Evolutionary conservation across 331 rosid genomes (phyloP).

Genomic region (Telfairia occidentalis): DNA sequence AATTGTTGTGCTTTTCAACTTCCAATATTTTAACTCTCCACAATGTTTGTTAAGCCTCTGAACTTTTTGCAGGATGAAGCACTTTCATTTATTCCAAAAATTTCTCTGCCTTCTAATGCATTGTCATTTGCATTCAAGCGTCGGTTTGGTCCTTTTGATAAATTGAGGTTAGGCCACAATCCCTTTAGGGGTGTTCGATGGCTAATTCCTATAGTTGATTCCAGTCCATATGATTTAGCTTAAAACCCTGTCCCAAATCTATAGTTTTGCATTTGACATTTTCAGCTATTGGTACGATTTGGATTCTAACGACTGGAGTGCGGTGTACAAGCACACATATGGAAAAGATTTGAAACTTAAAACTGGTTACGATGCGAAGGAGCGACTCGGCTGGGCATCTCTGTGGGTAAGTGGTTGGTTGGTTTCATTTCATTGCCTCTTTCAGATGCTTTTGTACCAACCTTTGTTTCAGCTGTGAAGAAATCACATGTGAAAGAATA

Average conservation of each 20-base stretch:
- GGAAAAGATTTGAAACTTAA: slow-evolving; percentile 82
- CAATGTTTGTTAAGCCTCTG: slow-evolving; percentile 8
- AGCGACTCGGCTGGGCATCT: slow-evolving; percentile 97
- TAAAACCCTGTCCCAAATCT: not conserved
- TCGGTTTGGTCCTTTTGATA: slow-evolving; percentile 59
- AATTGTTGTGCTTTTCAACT: not conserved
- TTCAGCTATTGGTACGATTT: slow-evolving; percentile 81
- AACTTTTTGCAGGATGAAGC: slow-evolving; percentile 62
- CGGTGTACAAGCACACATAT: slow-evolving; percentile 82
- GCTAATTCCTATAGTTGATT: not conserved
- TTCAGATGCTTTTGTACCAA: too few relatives aligned
- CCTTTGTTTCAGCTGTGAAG: not conserved
- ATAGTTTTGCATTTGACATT: not conserved
- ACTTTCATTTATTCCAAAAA: slow-evolving; percentile 64
- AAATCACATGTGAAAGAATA: not conserved
- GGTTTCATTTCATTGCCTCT: too few relatives aligned
- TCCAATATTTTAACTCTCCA: not conserved
- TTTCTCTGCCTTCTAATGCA: slow-evolving; percentile 76
- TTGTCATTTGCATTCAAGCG: slow-evolving; percentile 83
- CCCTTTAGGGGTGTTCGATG: not conserved
- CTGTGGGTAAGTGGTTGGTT: slow-evolving; percentile 63
- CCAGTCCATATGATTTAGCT: not conserved
- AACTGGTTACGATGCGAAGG: slow-evolving; percentile 94
- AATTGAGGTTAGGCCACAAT: slow-evolving; percentile 49
- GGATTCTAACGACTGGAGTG: slow-evolving; percentile 84